Evolutionary conservation across 2,329 filamentous ascomycete species (phyloP).

Genomic region (Talaromyces funiculosus): DNA sequence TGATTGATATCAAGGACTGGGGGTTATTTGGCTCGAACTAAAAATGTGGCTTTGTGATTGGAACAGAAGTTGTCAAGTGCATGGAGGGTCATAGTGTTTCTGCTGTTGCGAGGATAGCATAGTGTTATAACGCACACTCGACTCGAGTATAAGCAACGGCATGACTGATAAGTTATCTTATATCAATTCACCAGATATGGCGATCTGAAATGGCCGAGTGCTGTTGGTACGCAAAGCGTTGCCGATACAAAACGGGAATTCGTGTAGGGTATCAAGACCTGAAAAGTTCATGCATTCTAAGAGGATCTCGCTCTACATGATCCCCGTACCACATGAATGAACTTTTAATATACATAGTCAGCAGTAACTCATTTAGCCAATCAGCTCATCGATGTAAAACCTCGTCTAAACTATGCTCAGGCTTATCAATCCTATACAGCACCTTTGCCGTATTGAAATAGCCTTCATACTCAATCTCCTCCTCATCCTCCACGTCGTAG

Average conservation of each 20-base stretch:
- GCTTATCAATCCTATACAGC: constrained; percentile 38
- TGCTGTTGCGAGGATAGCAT: neutral
- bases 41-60: neutral
- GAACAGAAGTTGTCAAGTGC: neutral
- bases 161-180: too few species aligned
- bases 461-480: constrained; percentile 42
- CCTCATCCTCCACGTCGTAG: constrained; percentile 31
- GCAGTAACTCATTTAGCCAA: neutral
- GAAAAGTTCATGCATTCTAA: neutral
- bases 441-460: constrained; percentile 42
- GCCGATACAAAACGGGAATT: neutral
- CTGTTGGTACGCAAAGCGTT: neutral
- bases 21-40: constrained; percentile 55
- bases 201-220: neutral
- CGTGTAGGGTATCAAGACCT: constrained; percentile 3
- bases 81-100: neutral
- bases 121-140: neutral
- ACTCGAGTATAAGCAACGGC: too few species aligned
- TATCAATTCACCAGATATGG: too few species aligned
- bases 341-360: neutral
- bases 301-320: neutral
- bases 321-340: neutral
- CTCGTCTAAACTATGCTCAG: neutral
- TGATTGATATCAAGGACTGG: constrained; percentile 76
- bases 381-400: neutral